Evolutionary conservation across 208 protist species (phyloP).

Genomic region (Leishmania tarentolae): DNA sequence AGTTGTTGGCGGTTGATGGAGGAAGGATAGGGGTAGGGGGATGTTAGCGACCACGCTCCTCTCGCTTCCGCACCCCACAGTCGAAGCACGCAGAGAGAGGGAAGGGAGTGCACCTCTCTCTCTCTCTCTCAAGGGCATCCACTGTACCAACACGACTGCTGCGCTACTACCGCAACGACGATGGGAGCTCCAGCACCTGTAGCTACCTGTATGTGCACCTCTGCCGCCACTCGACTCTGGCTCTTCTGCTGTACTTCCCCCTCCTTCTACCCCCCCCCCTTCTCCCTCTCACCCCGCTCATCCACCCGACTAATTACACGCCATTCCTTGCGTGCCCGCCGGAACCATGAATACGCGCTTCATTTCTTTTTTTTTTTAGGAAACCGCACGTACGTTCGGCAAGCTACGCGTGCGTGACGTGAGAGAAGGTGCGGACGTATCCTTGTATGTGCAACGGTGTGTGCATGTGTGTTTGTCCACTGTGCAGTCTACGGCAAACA

Average conservation of each 20-base stretch:
- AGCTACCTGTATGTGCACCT: background rate
- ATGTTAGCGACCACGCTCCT: background rate
- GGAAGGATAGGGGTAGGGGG: background rate
- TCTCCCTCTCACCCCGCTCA: background rate
- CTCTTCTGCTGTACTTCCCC: background rate
- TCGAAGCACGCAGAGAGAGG: background rate
- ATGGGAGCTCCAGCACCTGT: background rate
- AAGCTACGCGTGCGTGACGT: background rate
- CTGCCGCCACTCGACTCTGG: background rate
- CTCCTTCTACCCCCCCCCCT: background rate
- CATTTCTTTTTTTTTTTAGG: background rate
- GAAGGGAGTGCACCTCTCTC: background rate
- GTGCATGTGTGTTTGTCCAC: background rate
- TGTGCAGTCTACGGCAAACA: background rate
- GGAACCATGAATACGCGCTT: background rate
- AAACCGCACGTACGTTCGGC: background rate
- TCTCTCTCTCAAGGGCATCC: no score
- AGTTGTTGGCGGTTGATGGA: background rate
- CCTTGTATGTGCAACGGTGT: background rate
- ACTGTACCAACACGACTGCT: background rate
- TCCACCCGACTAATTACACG: background rate
- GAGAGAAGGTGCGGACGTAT: background rate
- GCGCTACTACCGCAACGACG: background rate
- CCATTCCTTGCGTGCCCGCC: background rate
- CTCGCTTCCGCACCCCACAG: background rate